Evolutionary conservation across 106 monocot genomes (phyloP), one percentile per base, ranked within the genome.

Genomic region (Chionographis japonica): DNA sequence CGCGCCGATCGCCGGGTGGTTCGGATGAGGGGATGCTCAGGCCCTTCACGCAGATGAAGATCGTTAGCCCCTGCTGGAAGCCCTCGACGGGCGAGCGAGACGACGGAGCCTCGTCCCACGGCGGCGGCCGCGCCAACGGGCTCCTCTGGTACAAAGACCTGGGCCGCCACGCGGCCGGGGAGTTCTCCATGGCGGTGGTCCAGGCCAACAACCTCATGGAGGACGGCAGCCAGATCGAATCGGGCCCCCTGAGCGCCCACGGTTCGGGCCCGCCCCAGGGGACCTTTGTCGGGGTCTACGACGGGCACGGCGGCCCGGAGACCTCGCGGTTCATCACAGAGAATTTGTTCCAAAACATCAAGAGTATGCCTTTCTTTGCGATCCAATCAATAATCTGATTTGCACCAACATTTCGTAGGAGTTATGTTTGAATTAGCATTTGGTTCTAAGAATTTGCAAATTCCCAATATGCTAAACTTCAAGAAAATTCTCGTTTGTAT

Each of bases 121-220:
- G 61, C 27, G 58, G 42, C 14, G 81, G 78, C 14, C 61, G 82
- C 16, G 70, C 60, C 8, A 82, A 89, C 18, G 79, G 71, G 50
- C 72, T 89, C 38, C 27, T 81, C 56, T 91, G 90, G 90, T 81
- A 73, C 39, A 77, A 81, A 68, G 84, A 91, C 37, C 56, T 77
- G 2, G 87, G 87, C 49, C 72, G 63, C 13, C 87, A 87, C 65
- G 77, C 70, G 2, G 59, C 57, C 12, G 90, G 90, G 15, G 90
- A 84, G 71, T 91, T 87, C 71, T 91, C 90, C 39, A 91, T 91
- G 90, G 80, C 90, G 6, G 84, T 84, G n/a, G 83, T 86, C 42
- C 86, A 86, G 77, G 90, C 86, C 12, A 91, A 91, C 64, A 77
- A 46, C 56, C 27, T 81, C 50, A 42, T 84, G 52, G 90, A 91